A percentile compares a stretch with the other conserved stretches of the same genome.
These are phyloP conservation scores for Pseudotulostoma volvatum DNA, from an alignment of 495 filamentous ascomycete species.

Conservation along the genomic window DNA sequence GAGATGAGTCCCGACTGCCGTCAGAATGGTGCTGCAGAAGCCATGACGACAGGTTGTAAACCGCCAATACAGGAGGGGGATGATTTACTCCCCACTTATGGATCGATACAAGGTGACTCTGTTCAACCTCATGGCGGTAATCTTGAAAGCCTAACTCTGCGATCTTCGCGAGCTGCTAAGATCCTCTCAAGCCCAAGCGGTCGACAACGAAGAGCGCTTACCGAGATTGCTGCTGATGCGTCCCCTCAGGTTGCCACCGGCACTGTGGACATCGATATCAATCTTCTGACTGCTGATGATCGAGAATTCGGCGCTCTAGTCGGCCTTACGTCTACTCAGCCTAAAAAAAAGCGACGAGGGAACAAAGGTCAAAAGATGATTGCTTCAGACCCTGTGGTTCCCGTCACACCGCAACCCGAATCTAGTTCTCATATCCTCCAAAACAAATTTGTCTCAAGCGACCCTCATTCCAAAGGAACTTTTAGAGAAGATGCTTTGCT, in stretches of 20 bases:
- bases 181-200: conserved; percentile 28
- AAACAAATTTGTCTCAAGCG: background rate
- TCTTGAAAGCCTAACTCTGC: no score
- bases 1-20: conserved; percentile 25
- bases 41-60: background rate
- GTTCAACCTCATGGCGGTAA: background rate
- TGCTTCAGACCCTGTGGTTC: conserved; percentile 20
- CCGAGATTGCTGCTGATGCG: conserved; percentile 30
- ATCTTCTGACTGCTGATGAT: conserved; percentile 28
- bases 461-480: background rate
- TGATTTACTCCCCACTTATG: conserved; percentile 24
- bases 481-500: background rate
- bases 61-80: conserved; percentile 21
- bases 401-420: conserved; percentile 15
- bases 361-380: conserved; percentile 18
- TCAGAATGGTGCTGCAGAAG: conserved; percentile 1
- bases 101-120: background rate
- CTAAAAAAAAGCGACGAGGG: conserved; percentile 24
- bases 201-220: conserved; percentile 25
- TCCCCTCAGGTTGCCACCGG: conserved; percentile 22
- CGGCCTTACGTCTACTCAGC: conserved; percentile 20
- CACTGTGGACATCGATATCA: conserved; percentile 25
- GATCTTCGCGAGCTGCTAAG: no score
- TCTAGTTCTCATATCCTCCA: conserved; percentile 3
- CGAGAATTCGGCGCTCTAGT: conserved; percentile 23